Evolutionary conservation across 805 yeast species (phyloP), one percentile per base, ranked within the genome.

Genomic region (Suhomyces xylopsoci): DNA sequence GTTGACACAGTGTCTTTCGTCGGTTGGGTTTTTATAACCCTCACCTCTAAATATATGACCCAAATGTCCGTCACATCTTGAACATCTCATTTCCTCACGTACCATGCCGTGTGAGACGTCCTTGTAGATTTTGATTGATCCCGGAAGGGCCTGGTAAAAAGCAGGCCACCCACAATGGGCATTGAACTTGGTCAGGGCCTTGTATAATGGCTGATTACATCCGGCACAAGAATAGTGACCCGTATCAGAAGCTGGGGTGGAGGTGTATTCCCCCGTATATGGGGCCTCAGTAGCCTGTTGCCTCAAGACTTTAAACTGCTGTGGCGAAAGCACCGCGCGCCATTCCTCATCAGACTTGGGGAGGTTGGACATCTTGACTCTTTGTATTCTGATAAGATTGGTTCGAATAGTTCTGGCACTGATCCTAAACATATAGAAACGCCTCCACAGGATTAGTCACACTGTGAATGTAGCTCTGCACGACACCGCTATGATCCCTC

Each of bases 91-190:
- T 67, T 94, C 99, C 10, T 84, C 89, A 56, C 99, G 79, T 12
- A 73, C 76, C 94, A 87, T 91, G 0, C 98, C 98, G 48, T 73
- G 70, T 7, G 85, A 68, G 0, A 52, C 62, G 67, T 94, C 99
- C 17, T 74, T 77, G 53, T 79, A 70, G 10, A 86, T 76, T 19
- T 69, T 77, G 40, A 94, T 78, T 5, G 96, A 78, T 0, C 91
- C 92, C 0, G 96, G 96, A 40, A 89, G 74, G 0, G 96, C 97
- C 53, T 90, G 87, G 68, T 86, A 93, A 69, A 94, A 94, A 0
- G 97, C 92, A 1, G 99, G 99, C 99, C 99, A 94, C 2, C 99
- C 99, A 69, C 99, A 94, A 50, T 90, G 90, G 10, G 96, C 83
- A 53, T 87, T 85, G 62, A 94, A 94, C 68, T 94, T 93, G 3